A percentile compares a stretch with the other conserved stretches of the same genome.
phyloP scores from a whole-genome alignment of 2,329 filamentous ascomycete species.

The Dactylellina sp. region DNA sequence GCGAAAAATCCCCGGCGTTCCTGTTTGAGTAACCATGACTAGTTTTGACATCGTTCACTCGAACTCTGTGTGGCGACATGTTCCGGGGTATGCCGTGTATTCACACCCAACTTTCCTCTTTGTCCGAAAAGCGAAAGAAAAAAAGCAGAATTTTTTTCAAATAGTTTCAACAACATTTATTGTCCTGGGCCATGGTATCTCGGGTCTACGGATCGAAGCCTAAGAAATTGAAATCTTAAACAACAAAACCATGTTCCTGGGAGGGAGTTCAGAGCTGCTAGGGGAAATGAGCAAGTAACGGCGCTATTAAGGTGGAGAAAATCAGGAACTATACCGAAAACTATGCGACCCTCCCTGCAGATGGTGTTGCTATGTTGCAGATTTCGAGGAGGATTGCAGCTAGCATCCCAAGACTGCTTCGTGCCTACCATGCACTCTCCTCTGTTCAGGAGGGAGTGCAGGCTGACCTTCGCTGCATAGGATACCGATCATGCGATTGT shows the following conservation, averaged over 20 bases:
- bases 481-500: conserved; percentile 52
- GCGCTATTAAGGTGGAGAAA: conserved; percentile 19
- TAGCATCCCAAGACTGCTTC: conserved; percentile 25
- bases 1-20: conserved; percentile 39
- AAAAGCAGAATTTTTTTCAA: conserved; percentile 18
- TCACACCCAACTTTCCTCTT: conserved; percentile 49
- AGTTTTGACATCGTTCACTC: conserved; percentile 36
- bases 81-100: conserved; percentile 22
- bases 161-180: not conserved
- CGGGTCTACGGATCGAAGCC: conserved; percentile 6
- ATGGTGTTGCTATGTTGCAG: conserved; percentile 41
- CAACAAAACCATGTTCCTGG: conserved; percentile 11
- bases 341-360: conserved; percentile 25
- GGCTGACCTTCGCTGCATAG: conserved; percentile 25
- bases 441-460: not conserved
- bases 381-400: conserved; percentile 29
- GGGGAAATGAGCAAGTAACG: conserved; percentile 49
- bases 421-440: conserved; percentile 10
- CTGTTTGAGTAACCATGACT: conserved; percentile 50
- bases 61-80: conserved; percentile 23
- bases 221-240: conserved; percentile 12
- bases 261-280: conserved; percentile 38
- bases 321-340: conserved; percentile 7
- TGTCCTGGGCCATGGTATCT: not conserved
- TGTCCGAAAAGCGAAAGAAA: conserved; percentile 23